These are phyloP conservation scores for Salix koriyanagi DNA, from an alignment of 345 rosid genomes.

Conservation along the genomic window DNA sequence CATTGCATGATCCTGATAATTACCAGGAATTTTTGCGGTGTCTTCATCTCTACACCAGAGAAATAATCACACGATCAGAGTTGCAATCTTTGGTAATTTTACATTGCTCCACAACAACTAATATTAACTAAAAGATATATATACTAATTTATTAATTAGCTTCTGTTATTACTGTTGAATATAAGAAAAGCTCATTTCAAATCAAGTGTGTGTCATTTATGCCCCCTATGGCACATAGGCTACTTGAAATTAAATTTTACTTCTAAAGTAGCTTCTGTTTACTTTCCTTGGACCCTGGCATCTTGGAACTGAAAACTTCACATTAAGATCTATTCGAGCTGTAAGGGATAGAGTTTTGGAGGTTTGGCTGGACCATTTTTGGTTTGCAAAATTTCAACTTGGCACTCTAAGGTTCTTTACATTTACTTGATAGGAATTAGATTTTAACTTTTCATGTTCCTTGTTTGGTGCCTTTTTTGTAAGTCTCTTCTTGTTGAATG, in stretches of 20 bases:
- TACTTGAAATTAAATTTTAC: background rate
- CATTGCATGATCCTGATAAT: slow-evolving; percentile 53
- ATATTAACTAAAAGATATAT: background rate
- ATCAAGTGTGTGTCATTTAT: background rate
- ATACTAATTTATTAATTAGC: background rate
- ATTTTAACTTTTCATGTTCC: background rate
- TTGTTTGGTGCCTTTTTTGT: background rate
- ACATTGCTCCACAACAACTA: background rate
- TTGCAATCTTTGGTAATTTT: slow-evolving; percentile 63
- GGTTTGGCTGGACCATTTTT: background rate
- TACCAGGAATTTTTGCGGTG: slow-evolving; percentile 79
- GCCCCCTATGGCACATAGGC: background rate
- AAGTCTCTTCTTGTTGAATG: slow-evolving; percentile 2
- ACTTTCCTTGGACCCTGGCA: background rate
- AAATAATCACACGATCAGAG: slow-evolving; percentile 72
- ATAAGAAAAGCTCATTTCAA: background rate
- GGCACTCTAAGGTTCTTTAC: background rate
- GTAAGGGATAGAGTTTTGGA: background rate
- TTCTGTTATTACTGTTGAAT: background rate
- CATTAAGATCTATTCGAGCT: background rate
- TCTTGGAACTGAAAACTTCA: background rate
- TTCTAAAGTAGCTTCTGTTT: background rate
- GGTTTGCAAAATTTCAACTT: background rate
- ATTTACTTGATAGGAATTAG: background rate
- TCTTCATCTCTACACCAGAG: slow-evolving; percentile 78